phyloP scores from a whole-genome alignment of 169 alveolate genomes.

The Plasmodium inui region DNA sequence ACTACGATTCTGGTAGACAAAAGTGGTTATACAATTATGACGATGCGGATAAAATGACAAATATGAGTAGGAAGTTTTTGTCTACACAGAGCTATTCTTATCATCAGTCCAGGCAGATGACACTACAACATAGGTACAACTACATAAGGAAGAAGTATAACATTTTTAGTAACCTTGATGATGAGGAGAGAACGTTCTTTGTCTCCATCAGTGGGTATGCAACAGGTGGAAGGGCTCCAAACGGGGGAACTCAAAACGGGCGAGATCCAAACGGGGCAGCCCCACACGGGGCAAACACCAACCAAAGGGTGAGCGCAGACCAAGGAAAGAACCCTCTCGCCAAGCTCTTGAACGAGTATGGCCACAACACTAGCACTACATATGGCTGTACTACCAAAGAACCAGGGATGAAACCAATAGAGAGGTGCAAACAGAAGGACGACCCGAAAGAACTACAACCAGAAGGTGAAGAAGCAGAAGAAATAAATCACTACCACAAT shows the following conservation, averaged over 20 bases:
- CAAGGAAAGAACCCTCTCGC: neutral
- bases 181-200: conserved; percentile 46
- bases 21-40: conserved; percentile 40
- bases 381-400: neutral
- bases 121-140: conserved; percentile 40
- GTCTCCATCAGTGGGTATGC: conserved; percentile 3
- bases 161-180: conserved; percentile 40
- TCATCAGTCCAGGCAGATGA: conserved; percentile 59
- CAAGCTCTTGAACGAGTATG: neutral
- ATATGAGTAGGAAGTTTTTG: conserved; percentile 13
- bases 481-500: neutral
- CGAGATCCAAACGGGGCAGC: neutral
- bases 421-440: neutral
- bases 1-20: conserved; percentile 24
- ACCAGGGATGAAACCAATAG: neutral
- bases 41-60: neutral
- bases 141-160: conserved; percentile 36
- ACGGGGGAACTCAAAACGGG: neutral
- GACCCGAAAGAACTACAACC: neutral
- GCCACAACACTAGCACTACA: neutral
- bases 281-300: neutral
- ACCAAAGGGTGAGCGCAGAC: neutral
- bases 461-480: neutral
- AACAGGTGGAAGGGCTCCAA: neutral
- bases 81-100: conserved; percentile 19